phyloP scores from a whole-genome alignment of 495 filamentous ascomycete genomes.

The Chaetomium tenue region DNA sequence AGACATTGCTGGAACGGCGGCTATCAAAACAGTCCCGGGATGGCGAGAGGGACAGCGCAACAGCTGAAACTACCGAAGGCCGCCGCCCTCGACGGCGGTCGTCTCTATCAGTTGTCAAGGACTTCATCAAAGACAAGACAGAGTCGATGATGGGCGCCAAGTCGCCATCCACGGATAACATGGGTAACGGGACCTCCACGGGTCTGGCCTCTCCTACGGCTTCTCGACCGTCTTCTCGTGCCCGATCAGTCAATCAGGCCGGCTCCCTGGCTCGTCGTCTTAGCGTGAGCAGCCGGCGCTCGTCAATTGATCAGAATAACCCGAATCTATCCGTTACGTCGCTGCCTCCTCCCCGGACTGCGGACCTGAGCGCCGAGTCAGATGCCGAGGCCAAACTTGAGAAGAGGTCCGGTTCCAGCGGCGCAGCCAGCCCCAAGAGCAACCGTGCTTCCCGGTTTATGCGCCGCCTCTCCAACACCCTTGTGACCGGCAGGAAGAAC shows the following conservation, averaged over 20 bases:
- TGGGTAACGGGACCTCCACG: constrained; percentile 29
- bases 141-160: constrained; percentile 38
- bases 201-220: constrained; percentile 31
- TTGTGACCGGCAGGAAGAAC: constrained; percentile 60
- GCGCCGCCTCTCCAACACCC: constrained; percentile 70
- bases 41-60: constrained; percentile 22
- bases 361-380: constrained; percentile 25
- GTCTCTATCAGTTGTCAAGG: constrained; percentile 52
- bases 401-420: constrained; percentile 14
- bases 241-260: constrained; percentile 41
- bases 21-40: constrained; percentile 39
- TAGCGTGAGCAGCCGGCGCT: constrained; percentile 48
- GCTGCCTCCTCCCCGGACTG: constrained; percentile 35
- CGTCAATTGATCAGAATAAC: constrained; percentile 39
- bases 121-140: constrained; percentile 53
- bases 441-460: constrained; percentile 73
- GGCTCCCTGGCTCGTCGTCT: constrained; percentile 40
- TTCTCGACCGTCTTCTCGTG: constrained; percentile 46
- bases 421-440: constrained; percentile 35
- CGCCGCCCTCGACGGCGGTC: constrained; percentile 42
- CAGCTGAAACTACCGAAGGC: constrained; percentile 24
- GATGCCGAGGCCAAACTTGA: constrained; percentile 33
- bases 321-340: constrained; percentile 17
- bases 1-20: constrained; percentile 40
- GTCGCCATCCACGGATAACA: constrained; percentile 45